A percentile compares a stretch with the other conserved stretches of the same genome.
Evolutionary conservation across 192 early-diverging fungal species (phyloP).

Genomic region (Coemansia sp.): DNA sequence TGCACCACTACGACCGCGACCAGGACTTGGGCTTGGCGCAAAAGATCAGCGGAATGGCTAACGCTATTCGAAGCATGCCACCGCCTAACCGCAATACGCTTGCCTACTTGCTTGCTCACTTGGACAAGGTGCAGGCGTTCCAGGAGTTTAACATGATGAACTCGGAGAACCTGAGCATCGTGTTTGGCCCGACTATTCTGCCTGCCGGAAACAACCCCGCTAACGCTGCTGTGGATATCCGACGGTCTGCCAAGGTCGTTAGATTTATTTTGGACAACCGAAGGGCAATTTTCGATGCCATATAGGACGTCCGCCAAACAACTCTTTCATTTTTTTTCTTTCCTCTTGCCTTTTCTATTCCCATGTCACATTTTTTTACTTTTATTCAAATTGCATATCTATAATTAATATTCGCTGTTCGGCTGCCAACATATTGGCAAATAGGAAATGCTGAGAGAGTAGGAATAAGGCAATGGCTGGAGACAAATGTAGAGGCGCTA

Average conservation of each 20-base stretch:
- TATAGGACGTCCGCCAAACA: neutral
- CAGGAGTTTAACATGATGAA: slow-evolving; percentile 89
- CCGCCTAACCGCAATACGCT: slow-evolving; percentile 86
- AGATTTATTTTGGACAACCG: slow-evolving; percentile 50
- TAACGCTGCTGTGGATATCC: slow-evolving; percentile 39
- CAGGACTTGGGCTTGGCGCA: slow-evolving; percentile 32
- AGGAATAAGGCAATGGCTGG: too few relatives aligned
- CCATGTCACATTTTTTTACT: neutral
- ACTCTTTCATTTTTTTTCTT: neutral
- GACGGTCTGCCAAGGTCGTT: slow-evolving; percentile 40
- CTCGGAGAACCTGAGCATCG: slow-evolving; percentile 81
- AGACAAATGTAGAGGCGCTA: too few relatives aligned
- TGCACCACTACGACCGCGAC: slow-evolving; percentile 15
- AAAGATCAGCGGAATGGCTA: slow-evolving; percentile 34
- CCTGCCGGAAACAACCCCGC: slow-evolving; percentile 34
- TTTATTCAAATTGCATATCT: slow-evolving; percentile 4
- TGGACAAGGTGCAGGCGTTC: slow-evolving; percentile 77
- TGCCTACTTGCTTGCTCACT: slow-evolving; percentile 76
- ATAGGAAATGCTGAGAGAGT: neutral
- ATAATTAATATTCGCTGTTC: neutral
- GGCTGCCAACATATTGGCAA: neutral
- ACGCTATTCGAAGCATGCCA: slow-evolving; percentile 64
- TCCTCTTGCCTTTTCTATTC: neutral
- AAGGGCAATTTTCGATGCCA: slow-evolving; percentile 37
- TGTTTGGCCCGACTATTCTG: slow-evolving; percentile 86